Evolutionary conservation across 805 yeast genomes (phyloP), one percentile per base, ranked within the genome.

Genomic region (Ogataea sp.): DNA sequence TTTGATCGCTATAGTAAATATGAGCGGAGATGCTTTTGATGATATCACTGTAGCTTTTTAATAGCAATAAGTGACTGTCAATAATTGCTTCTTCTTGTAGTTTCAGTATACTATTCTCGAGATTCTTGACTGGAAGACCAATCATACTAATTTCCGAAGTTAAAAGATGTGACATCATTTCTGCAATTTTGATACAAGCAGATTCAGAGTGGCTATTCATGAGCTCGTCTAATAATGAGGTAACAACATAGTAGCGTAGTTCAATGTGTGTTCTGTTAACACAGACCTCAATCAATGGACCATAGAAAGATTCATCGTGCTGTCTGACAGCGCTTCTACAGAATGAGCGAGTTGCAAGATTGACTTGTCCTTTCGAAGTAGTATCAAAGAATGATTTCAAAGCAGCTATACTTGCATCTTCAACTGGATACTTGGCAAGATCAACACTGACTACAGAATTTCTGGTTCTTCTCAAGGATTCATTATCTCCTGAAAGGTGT

Each of bases 41-140:
- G 20, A 88, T 75, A 18, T 63, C 62, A 2, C 78, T 61, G 49
- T 78, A 79, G 49, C 71, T 58, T 35, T 51, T 34, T 51, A 73
- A 50, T 52, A 73, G 46, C 8, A 53, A 42, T 6, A 47, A 40
- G 4, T 47, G 39, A 8, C 61, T 52, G 2, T 53, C 49, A 10
- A 57, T 15, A 7, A 57, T 44, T 32, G 50, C 42, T 14, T 47
- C 41, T 10, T 55, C 52, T 49, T 82, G 84, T 35, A 76, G 64
- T 10, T 59, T 54, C 32, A 83, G 58, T 6, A 83, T 53, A 40
- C 71, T 76, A 44, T 79, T 75, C 55, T 83, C 68, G 29, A 84
- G 72, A 55, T 89, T 97, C 29, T 87, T 68, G 6, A 88, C 83
- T 10, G 96, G 83, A 34, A 93, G 64, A 0, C 97, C 97, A 44